Base-by-base conservation (phyloP, 805 yeast genomes). In the Candida koratica region DNA sequence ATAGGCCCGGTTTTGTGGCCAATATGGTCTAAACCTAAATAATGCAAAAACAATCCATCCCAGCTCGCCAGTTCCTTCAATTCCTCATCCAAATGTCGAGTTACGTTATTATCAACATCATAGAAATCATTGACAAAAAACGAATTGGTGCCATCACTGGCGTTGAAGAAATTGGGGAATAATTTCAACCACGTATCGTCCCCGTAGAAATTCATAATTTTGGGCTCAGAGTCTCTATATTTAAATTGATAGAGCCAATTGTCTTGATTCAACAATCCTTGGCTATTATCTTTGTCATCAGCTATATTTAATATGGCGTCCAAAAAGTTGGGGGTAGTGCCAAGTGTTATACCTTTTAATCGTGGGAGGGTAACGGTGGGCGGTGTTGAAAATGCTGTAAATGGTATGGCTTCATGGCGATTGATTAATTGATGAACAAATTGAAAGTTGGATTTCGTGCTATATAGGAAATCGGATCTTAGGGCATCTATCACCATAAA, bases 131-230 rank as follows among this genome's bases (percentile, higher is more conserved):
- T 81, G 1, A 93, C 99, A 55, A 84, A 93, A 55, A 93, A 93
- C 34, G 96, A 87, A 29, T 84, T 79, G 0, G 97, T 90, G 1
- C 97, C 97, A 25, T 93, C 97, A 18, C 55, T 61, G 30, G 71
- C 66, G 14, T 68, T 66, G 51, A 90, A 89, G 45, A 69, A 69
- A 6, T 58, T 58, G 5, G 53, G 53, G 47, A 89, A 93, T 32
- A 93, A 67, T 52, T 87, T 89, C 43, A 89, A 59, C 99, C 99
- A 93, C 1, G 99, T 93, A 54, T 93, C 98, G 58, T 93, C 99
- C 20, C 99, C 99, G 63, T 74, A 90, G 74, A 93, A 85, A 52
- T 88, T 83, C 18, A 93, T 64, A 14, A 52, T 66, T 53, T 69
- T 69, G 10, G 42, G 42, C 8, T 13, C 9, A 4, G 34, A 10